Evolutionary conservation across 1,284 basidiomycete genomes (phyloP).

Genomic region (Malassezia equina): DNA sequence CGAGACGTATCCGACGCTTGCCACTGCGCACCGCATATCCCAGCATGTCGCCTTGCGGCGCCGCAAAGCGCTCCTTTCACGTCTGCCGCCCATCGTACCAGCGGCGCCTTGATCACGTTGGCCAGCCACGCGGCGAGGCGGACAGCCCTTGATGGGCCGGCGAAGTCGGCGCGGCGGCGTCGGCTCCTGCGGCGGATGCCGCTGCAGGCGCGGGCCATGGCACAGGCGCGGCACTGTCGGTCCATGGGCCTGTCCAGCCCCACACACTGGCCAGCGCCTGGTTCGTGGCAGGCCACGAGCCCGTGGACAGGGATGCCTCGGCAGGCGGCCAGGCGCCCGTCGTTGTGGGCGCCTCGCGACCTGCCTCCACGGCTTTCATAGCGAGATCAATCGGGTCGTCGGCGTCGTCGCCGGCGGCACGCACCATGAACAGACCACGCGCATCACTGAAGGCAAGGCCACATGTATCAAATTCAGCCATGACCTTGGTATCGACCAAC

Average conservation of each 20-base stretch:
- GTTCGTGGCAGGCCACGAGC: neutral
- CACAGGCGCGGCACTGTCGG: neutral
- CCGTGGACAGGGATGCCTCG: neutral
- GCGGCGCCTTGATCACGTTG: neutral
- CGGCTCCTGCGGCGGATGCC: too few species aligned
- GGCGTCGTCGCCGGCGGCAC: neutral
- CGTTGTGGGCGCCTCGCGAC: neutral
- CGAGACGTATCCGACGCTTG: neutral
- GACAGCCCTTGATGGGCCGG: too few species aligned
- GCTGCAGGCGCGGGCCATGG: neutral
- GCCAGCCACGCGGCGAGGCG: neutral
- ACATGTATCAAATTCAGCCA: constrained; percentile 55
- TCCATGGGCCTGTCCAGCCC: neutral
- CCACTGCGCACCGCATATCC: neutral
- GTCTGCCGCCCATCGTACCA: too few species aligned
- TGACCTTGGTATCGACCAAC: constrained; percentile 60
- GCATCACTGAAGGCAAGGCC: constrained; percentile 34
- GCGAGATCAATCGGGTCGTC: constrained; percentile 39
- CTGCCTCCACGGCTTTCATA: constrained; percentile 30
- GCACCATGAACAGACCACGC: constrained; percentile 26
- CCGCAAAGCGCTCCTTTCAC: neutral
- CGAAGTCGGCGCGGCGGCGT: too few species aligned
- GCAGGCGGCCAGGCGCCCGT: neutral
- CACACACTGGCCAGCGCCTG: neutral
- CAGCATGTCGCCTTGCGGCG: neutral